Evolutionary conservation across 1,139 yeast species (phyloP), one percentile per base, ranked within the genome.

Genomic region (Hemisphaericaspora xylofermentans): DNA sequence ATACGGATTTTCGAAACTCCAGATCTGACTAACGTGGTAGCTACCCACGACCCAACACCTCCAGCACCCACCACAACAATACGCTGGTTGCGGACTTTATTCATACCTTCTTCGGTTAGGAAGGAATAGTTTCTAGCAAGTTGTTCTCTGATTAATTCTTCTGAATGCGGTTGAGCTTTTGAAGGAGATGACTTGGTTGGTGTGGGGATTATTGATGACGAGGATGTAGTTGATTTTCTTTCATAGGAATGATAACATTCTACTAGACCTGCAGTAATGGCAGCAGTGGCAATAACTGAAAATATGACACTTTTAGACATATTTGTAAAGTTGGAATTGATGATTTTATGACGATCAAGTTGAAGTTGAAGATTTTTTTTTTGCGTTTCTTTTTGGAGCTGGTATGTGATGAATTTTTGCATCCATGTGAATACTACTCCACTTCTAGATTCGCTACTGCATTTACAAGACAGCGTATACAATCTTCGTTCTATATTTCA

Each of bases 1-100:
- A 93, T 75, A 52, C 91, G 76, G 41, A 93, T 64, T 44, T 78
- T 76, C 13, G 84, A 83, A 27, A 91, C 84, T 9, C 98, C 98
- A 7, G 96, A 86, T 53, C 98, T 79, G 1, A 87, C 87, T 44
- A 93, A 73, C 88, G 94, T 88, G 2, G 96, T 85, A 6, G 89
- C 85, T 9, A 85, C 96, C 94, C 96, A 91, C 0, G 98, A 89
- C 2, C 98, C 98, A 27, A 93, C 98, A 36, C 98, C 98, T 40
- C 98, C 98, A 8, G 93, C 95, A 22, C 98, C 98, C n/a, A 93
- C 96, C 14, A 93, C 86, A 3, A 88, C 84, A 2, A 93, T 78
- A 45, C 80, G 75, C 53, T 88, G 84, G n/a, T 71, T 63, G 43
- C 96, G 79, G 16, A 93, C 78, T 46, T 79, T 80, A n/a, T 66